Base-by-base conservation (phyloP, 805 yeast species). In the Diddensiella santjacobensis region DNA sequence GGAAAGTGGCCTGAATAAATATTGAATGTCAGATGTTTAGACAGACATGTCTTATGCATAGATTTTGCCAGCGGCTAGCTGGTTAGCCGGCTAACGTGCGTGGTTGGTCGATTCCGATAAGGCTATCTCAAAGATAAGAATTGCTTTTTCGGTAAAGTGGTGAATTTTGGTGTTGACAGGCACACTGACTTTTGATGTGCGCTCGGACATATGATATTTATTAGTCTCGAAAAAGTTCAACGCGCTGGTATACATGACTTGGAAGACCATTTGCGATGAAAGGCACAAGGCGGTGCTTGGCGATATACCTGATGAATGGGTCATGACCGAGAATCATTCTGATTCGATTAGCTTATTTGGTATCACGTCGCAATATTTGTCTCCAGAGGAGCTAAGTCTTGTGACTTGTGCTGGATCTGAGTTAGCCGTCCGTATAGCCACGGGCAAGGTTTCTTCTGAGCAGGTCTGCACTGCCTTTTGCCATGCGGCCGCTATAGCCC, bases 401-500 rank as follows among this genome's bases (percentile, higher is more conserved):
- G 43, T 49, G 5, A 15, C 29, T 3, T 20, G 26, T 6, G 26
- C 37, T 15, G 45, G 24, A 19, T 11, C 4, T 3, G 68, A 64
- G 6, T 61, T 79, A 49, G 65, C 65, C 22, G 56, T 48, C 3
- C 65, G 68, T 44, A 69, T 78, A 46, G 72, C 75, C 4, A 38
- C 58, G 2, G 71, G 73, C 5, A 65, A 71, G 45, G 63, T 70
- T 47, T 62, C 71, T 3, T 60, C 83, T 1, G 60, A 65, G 1
- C 70, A 74, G 37, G 81, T 80, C 3, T 66, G 77, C 0, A 62
- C 61, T 6, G 83, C 84, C 1, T 80, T 74, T 59, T 73, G 79
- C 48, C 81, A 80, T 55, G 61, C 84, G 35, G 79, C 84, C 3
- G 72, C 79, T 2, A 62, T 78, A 17, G 81, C 81, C 0, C 83